These are phyloP conservation scores for Diaporthe vaccinii DNA, from an alignment of 2,329 filamentous ascomycete species.

Conservation along the genomic window DNA sequence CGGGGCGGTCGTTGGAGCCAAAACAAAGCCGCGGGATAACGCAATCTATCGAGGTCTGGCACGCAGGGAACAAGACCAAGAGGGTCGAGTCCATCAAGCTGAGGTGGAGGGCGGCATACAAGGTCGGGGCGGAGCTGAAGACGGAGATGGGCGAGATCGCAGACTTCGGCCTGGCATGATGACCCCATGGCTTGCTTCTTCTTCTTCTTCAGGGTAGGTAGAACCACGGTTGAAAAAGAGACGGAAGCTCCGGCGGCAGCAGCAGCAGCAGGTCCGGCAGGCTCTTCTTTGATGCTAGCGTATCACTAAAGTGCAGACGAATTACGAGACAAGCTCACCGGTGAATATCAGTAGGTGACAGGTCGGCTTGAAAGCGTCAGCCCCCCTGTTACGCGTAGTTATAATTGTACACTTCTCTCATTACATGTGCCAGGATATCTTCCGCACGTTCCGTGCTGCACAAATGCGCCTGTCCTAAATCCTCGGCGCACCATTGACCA, in stretches of 20 bases:
- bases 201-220: neutral
- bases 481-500: neutral
- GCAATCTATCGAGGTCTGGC: constrained; percentile 82
- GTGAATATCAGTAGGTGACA: neutral
- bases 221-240: neutral
- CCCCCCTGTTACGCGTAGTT: neutral
- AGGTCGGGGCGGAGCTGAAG: constrained; percentile 73
- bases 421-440: neutral
- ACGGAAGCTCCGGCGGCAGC: neutral
- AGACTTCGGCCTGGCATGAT: constrained; percentile 79
- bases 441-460: neutral
- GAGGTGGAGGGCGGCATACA: constrained; percentile 89
- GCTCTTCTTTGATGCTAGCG: constrained; percentile 13
- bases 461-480: neutral
- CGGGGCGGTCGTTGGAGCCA: constrained; percentile 80
- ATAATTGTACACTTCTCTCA: constrained; percentile 29
- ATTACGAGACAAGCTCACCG: constrained; percentile 24
- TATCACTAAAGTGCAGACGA: constrained; percentile 15
- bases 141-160: constrained; percentile 89
- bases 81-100: constrained; percentile 88
- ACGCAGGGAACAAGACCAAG: constrained; percentile 75
- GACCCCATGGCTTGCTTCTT: neutral
- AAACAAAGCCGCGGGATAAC: constrained; percentile 81
- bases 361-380: neutral
- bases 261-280: neutral